phyloP scores from a whole-genome alignment of 2,329 filamentous ascomycete species.

The Fusarium nisikadoi region DNA sequence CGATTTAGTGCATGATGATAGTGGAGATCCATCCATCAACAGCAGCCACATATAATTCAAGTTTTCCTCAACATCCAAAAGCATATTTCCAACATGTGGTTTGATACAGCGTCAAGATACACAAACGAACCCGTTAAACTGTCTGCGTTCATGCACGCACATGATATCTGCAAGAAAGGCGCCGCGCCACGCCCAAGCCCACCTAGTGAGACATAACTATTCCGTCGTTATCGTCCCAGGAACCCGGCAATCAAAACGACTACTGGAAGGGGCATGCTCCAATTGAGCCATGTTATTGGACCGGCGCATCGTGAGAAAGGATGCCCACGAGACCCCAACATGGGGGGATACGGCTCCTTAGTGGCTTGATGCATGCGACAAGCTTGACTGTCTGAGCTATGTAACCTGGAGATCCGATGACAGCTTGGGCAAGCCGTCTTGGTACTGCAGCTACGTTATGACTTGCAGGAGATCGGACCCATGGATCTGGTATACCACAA shows the following conservation, averaged over 20 bases:
- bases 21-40: conserved; percentile 12
- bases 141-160: conserved; percentile 26
- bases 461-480: conserved; percentile 5
- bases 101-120: not conserved
- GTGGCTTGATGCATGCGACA: conserved; percentile 20
- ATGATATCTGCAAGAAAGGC: conserved; percentile 18
- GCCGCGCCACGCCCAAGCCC: not conserved
- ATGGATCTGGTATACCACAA: not conserved
- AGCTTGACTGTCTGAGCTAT: not conserved
- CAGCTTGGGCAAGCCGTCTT: not conserved
- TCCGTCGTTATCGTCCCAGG: conserved; percentile 7
- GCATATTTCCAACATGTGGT: not conserved
- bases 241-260: conserved; percentile 23
- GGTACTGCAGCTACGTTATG: not conserved
- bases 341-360: not conserved
- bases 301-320: not conserved
- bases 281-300: conserved; percentile 27
- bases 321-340: conserved; percentile 23
- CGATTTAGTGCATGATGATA: not conserved
- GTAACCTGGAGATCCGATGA: not conserved
- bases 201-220: conserved; percentile 20
- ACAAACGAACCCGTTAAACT: not conserved
- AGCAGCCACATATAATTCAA: not conserved
- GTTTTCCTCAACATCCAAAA: not conserved
- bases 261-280: conserved; percentile 32